Percentiles rank a stretch among this genome's conserved stretches.
These are phyloP conservation scores for Curvularia verruculosa DNA, from an alignment of 2,329 filamentous ascomycete species.

Conservation along the genomic window DNA sequence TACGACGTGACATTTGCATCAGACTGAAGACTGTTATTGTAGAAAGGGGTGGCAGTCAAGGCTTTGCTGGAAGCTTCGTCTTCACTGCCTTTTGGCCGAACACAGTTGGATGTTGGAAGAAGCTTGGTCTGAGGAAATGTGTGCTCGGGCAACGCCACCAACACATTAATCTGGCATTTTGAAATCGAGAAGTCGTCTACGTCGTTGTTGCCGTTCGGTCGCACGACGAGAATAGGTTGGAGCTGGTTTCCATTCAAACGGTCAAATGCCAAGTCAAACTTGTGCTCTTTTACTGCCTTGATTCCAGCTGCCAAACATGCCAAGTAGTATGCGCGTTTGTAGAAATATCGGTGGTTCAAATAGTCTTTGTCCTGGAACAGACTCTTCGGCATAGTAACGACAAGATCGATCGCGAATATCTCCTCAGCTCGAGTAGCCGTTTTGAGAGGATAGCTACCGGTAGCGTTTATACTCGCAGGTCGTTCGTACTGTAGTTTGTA, in stretches of 20 bases:
- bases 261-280: slow-evolving; percentile 67
- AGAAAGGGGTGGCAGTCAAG: slow-evolving; percentile 72
- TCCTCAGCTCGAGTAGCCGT: slow-evolving; percentile 71
- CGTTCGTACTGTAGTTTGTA: slow-evolving; percentile 82
- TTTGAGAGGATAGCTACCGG: slow-evolving; percentile 82
- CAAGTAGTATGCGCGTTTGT: slow-evolving; percentile 90
- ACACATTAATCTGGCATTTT: slow-evolving; percentile 67
- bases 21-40: slow-evolving; percentile 83
- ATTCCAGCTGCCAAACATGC: slow-evolving; percentile 78
- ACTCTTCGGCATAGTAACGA: slow-evolving; percentile 79
- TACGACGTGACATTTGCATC: slow-evolving; percentile 77
- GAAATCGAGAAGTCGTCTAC: slow-evolving; percentile 48
- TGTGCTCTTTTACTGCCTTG: slow-evolving; percentile 60
- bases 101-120: slow-evolving; percentile 69
- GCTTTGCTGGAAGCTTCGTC: slow-evolving; percentile 49
- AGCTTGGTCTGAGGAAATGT: slow-evolving; percentile 77
- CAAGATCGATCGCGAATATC: slow-evolving; percentile 74
- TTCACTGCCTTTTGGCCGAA: slow-evolving; percentile 62
- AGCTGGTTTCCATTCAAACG: slow-evolving; percentile 75
- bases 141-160: slow-evolving; percentile 72
- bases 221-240: slow-evolving; percentile 68
- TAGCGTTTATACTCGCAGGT: slow-evolving; percentile 81
- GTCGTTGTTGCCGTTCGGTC: slow-evolving; percentile 40
- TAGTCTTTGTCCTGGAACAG: slow-evolving; percentile 96
- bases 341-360: slow-evolving; percentile 89